Evolutionary conservation across 441 rosid species (phyloP).

Genomic region (Viola pubescens): DNA sequence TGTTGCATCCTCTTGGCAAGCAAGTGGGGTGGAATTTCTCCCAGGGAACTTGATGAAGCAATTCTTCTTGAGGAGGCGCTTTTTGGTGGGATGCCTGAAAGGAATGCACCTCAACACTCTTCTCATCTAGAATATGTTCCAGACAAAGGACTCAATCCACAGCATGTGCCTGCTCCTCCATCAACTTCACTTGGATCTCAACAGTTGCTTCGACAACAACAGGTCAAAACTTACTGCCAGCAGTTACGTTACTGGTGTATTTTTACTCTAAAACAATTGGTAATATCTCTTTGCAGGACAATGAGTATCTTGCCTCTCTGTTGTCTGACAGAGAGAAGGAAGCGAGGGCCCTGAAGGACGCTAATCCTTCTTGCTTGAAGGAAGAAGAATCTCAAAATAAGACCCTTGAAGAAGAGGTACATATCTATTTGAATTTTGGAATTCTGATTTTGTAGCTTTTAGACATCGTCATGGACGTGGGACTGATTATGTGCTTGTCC

Average conservation of each 20-base stretch:
- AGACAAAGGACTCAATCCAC: conserved; percentile 16
- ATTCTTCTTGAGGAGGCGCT: conserved; percentile 53
- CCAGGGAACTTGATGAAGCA: conserved; percentile 59
- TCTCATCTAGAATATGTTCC: conserved; percentile 15
- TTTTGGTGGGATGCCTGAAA: conserved; percentile 38
- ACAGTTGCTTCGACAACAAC: conserved; percentile 28
- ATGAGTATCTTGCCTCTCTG: conserved; percentile 36
- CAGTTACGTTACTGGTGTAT: conserved; percentile 6
- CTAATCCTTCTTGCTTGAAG: conserved; percentile 23
- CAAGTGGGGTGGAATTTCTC: conserved; percentile 57
- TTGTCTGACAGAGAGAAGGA: conserved; percentile 39
- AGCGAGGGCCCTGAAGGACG: conserved; percentile 22
- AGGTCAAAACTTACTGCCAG: conserved; percentile 22
- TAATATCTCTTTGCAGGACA: conserved; percentile 29
- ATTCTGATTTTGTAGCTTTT: background rate
- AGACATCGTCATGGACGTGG: background rate
- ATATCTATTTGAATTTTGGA: conserved; percentile 2
- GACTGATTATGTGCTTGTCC: background rate
- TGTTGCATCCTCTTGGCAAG: conserved; percentile 16
- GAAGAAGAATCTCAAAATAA: conserved; percentile 23
- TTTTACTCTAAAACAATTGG: conserved; percentile 11
- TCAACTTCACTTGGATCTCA: conserved; percentile 22
- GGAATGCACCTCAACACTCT: conserved; percentile 21
- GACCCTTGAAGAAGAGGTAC: conserved; percentile 27
- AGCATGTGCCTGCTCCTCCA: conserved; percentile 15